Evolutionary conservation across 2,329 filamentous ascomycete genomes (phyloP).

Genomic region (Fusarium vanettenii): DNA sequence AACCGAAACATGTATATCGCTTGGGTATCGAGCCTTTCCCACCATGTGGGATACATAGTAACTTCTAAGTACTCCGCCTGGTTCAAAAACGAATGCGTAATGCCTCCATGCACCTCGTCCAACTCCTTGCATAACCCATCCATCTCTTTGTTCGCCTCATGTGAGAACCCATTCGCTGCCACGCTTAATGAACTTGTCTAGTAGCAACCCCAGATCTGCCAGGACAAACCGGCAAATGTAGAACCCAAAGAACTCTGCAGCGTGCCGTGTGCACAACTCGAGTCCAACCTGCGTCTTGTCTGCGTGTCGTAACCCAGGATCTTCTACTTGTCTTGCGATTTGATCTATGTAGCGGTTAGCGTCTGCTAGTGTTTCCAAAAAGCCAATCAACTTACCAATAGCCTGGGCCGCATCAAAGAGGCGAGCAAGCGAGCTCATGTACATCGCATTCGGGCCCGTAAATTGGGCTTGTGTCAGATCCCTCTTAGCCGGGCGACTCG

Average conservation of each 20-base stretch:
- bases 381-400: constrained; percentile 73
- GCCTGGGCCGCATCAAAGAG: constrained; percentile 94
- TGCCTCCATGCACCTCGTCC: constrained; percentile 23
- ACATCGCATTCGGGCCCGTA: constrained; percentile 85
- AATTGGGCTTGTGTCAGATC: constrained; percentile 78
- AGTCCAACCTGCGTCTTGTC: constrained; percentile 95
- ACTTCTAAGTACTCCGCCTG: constrained; percentile 31
- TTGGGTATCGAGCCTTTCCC: constrained; percentile 44
- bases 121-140: constrained; percentile 6
- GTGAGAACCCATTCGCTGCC: constrained; percentile 90
- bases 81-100: constrained; percentile 35
- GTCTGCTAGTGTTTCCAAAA: background rate
- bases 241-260: constrained; percentile 97
- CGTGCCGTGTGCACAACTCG: constrained; percentile 91
- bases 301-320: constrained; percentile 90
- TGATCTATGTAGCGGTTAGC: constrained; percentile 72
- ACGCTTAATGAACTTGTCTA: constrained; percentile 97
- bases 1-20: constrained; percentile 41
- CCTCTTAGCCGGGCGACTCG: constrained; percentile 76
- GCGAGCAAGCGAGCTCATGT: constrained; percentile 90
- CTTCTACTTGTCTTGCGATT: constrained; percentile 95
- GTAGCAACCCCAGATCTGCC: constrained; percentile 81
- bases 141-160: constrained; percentile 37
- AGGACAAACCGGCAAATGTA: constrained; percentile 97
- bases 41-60: constrained; percentile 30